Evolutionary conservation across 225 moss, liverwort and hornwort genomes (phyloP), one percentile per base, ranked within the genome.

Genomic region (Sphagnum contortum): DNA sequence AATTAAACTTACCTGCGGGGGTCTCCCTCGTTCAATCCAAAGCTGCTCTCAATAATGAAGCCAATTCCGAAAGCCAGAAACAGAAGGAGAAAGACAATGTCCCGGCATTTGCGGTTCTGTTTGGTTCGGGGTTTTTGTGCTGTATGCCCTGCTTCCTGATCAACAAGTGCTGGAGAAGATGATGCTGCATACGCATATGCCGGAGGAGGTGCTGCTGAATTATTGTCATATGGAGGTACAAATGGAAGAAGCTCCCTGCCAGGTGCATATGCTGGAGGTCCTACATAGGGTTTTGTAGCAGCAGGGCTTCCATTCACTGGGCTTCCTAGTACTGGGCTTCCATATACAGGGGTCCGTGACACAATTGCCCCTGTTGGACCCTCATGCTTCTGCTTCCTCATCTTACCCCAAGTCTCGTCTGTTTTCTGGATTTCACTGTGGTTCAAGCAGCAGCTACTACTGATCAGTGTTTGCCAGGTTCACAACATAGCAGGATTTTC

Each of bases 291-390:
- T 29, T 29, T 29, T 29, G 29, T 29, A 29, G 29, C 29, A 29
- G 29, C 29, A 29, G 29, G 29, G 29, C 29, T 29, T 29, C 29
- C 29, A 29, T 29, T 29, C 29, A 29, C 29, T 29, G 29, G 29
- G 29, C 29, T 29, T 0, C 29, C 29, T 29, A 29, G 29, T 1
- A 29, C 29, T 9, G 9, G 73, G 68, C 72, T 75, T 13, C 74
- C 93, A 64, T 79, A 84, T 80, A 84, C 48, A 3, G 84, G 84
- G 1, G 69, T 67, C 45, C 88, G 74, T 59, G 88, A 90, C 9
- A 93, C 50, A 9, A 90, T 90, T 6, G 93, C 90, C 3, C 90
- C 93, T 57, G 49, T 81, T 50, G 93, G 93, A 54, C 92, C 90
- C 3, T 67, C 53, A 47, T 66, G 29, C 29, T 29, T 29, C 29